Conservation (phyloP, 768 basidiomycete genomes). For the Boletus coccyginus region DNA sequence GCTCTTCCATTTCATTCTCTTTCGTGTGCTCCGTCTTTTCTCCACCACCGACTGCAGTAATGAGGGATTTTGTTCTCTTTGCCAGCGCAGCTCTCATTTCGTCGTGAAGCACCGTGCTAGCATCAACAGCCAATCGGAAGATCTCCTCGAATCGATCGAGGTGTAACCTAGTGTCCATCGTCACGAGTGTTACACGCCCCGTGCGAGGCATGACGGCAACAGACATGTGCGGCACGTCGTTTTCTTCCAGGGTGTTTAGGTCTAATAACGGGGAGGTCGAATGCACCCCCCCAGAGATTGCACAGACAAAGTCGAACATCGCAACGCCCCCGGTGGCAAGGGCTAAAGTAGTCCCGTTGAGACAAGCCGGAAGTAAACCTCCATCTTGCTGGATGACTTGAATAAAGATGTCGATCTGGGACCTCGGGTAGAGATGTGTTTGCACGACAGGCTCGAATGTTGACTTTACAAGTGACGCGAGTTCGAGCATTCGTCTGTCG, state of each 20-base stretch:
- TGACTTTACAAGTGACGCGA: constrained; percentile 82
- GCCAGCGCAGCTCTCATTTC: constrained; percentile 82
- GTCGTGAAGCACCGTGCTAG: constrained; percentile 68
- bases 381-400: constrained; percentile 95
- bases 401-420: constrained; percentile 90
- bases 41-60: constrained; percentile 57
- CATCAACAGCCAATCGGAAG: constrained; percentile 74
- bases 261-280: constrained; percentile 81
- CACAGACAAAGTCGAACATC: constrained; percentile 86
- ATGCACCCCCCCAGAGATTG: constrained; percentile 85
- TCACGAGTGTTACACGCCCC: constrained; percentile 82
- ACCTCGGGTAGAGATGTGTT: constrained; percentile 87
- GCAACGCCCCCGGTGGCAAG: constrained; percentile 90
- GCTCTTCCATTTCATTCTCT: constrained; percentile 39
- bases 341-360: constrained; percentile 94
- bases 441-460: constrained; percentile 97
- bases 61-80: constrained; percentile 57
- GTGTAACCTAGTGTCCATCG: constrained; percentile 93
- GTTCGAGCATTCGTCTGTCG: constrained; percentile 78
- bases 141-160: constrained; percentile 92
- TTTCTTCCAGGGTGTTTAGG: constrained; percentile 85
- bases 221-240: constrained; percentile 83
- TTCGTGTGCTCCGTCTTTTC: constrained; percentile 32
- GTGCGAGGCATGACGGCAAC: constrained; percentile 88
- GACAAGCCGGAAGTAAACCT: constrained; percentile 83